Evolutionary conservation across 2,329 filamentous ascomycete species (phyloP).

Genomic region (Talaromyces sp.): DNA sequence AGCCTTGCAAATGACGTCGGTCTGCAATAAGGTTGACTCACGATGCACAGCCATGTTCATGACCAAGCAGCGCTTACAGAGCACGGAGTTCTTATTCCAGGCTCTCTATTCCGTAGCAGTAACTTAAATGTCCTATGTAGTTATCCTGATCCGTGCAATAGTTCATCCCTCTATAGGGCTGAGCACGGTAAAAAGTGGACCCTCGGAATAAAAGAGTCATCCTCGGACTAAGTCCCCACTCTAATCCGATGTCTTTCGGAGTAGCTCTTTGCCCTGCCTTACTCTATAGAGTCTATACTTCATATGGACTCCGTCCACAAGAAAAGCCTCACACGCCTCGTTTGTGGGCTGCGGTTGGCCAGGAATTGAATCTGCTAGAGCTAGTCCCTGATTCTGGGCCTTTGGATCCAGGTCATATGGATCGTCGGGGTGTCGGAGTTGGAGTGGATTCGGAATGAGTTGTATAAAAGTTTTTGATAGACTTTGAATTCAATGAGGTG

Average conservation of each 20-base stretch:
- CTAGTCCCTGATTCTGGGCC: conserved; percentile 1
- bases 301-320: not conserved
- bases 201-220: not conserved
- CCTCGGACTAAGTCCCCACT: not conserved
- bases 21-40: not conserved
- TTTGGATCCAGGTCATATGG: not conserved
- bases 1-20: not conserved
- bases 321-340: not conserved
- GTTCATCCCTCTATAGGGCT: not conserved
- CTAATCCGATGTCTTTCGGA: not conserved
- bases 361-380: not conserved
- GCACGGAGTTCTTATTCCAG: not conserved
- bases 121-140: not conserved
- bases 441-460: conserved; percentile 1
- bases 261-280: not conserved
- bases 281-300: not conserved
- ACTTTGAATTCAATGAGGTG: not conserved
- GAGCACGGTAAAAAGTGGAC: conserved; percentile 1
- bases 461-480: conserved; percentile 3
- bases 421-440: conserved; percentile 4
- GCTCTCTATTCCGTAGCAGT: not conserved
- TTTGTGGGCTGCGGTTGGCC: not conserved
- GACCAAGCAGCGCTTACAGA: not conserved
- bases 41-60: conserved; percentile 3
- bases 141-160: not conserved